Evolutionary conservation across 208 protist species (phyloP).

Genomic region (Trichomonas gallinae): DNA sequence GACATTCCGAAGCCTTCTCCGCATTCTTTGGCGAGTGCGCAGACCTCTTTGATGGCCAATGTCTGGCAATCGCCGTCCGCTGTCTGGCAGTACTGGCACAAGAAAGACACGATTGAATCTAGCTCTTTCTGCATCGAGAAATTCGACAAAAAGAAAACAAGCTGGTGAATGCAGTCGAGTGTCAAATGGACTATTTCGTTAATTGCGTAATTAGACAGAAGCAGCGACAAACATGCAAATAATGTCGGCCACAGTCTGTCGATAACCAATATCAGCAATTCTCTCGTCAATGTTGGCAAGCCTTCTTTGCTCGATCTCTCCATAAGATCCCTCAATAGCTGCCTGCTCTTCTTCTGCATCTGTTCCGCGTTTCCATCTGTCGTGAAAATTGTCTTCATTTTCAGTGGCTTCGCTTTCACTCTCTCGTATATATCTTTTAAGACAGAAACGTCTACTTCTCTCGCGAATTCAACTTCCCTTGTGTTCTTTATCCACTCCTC

Average conservation of each 20-base stretch:
- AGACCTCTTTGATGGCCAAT: not conserved
- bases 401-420: not conserved
- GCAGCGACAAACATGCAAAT: not conserved
- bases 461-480: conserved; percentile 34
- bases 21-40: not conserved
- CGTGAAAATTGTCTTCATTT: not conserved
- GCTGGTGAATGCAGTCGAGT: not conserved
- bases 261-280: not conserved
- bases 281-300: not conserved
- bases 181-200: not conserved
- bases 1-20: not conserved
- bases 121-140: not conserved
- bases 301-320: not conserved
- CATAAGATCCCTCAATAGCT: not conserved
- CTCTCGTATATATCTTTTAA: not conserved
- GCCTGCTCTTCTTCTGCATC: not conserved
- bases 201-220: not conserved
- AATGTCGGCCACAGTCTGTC: not conserved
- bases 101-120: not conserved
- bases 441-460: conserved; percentile 5
- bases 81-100: not conserved
- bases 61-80: not conserved
- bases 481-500: conserved; percentile 37
- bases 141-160: not conserved
- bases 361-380: not conserved